Conservation (phyloP, 495 filamentous ascomycete species). For the Neurospora intermedia region DNA sequence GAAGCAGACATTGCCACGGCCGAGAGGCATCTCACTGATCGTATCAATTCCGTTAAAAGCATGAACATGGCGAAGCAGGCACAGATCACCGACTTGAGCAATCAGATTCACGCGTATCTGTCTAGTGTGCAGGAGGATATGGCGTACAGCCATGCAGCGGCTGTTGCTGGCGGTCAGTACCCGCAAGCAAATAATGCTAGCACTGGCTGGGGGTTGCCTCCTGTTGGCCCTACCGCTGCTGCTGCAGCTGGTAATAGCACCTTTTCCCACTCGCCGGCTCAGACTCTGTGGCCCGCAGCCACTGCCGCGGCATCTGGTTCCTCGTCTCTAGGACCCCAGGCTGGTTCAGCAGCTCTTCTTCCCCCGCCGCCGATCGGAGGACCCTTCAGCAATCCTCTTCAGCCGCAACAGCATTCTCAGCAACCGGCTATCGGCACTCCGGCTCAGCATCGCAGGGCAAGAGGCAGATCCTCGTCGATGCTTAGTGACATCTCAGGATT, state of each 20-base stretch:
- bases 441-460: slow-evolving; percentile 20
- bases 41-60: slow-evolving; percentile 24
- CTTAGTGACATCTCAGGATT: slow-evolving; percentile 55
- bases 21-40: slow-evolving; percentile 36
- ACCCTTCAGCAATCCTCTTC: slow-evolving; percentile 15
- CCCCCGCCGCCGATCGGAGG: slow-evolving; percentile 9
- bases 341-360: slow-evolving; percentile 5
- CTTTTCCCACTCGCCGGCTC: slow-evolving; percentile 1
- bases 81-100: slow-evolving; percentile 29
- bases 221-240: slow-evolving; percentile 4
- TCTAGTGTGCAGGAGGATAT: slow-evolving; percentile 26
- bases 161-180: slow-evolving; percentile 5
- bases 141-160: slow-evolving; percentile 14
- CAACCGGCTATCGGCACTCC: slow-evolving; percentile 11
- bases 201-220: slow-evolving; percentile 7
- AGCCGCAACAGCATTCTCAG: neutral
- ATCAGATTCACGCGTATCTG: slow-evolving; percentile 28
- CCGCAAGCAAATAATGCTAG: neutral
- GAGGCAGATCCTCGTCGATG: slow-evolving; percentile 58
- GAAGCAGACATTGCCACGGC: slow-evolving; percentile 52
- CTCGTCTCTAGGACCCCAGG: neutral
- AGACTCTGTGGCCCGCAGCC: slow-evolving; percentile 18
- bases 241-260: neutral
- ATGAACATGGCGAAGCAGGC: slow-evolving; percentile 31
- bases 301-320: slow-evolving; percentile 11